Conservation (phyloP, 1,284 basidiomycete species). For the Papiliotrema laurentii region DNA sequence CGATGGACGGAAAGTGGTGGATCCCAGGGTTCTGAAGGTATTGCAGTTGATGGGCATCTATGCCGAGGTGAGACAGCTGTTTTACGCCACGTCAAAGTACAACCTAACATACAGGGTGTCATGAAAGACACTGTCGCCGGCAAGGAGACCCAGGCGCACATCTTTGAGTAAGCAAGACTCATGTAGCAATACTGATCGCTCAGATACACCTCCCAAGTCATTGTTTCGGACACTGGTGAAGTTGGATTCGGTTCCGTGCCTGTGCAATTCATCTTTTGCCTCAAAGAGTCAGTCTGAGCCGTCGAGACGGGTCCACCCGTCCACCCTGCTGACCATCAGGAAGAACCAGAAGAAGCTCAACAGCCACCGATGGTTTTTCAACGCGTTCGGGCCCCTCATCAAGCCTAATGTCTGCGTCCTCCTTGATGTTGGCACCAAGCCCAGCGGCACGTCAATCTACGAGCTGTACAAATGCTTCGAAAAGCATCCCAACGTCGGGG, state of each 20-base stretch:
- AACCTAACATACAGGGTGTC: slow-evolving; percentile 62
- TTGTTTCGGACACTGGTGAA: slow-evolving; percentile 76
- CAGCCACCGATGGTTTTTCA: slow-evolving; percentile 92
- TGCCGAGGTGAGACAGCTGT: slow-evolving; percentile 65
- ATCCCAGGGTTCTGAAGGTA: slow-evolving; percentile 55
- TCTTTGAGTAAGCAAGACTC: slow-evolving; percentile 66
- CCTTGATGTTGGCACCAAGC: slow-evolving; percentile 90
- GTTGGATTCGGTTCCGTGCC: slow-evolving; percentile 76
- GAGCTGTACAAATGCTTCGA: slow-evolving; percentile 72
- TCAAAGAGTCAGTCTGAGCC: slow-evolving; percentile 65
- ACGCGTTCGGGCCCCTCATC: slow-evolving; percentile 78
- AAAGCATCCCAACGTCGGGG: slow-evolving; percentile 81
- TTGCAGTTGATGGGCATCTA: slow-evolving; percentile 80
- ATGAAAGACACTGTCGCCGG: slow-evolving; percentile 88
- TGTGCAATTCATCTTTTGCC: slow-evolving; percentile 86
- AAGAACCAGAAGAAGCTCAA: slow-evolving; percentile 95
- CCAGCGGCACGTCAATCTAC: slow-evolving; percentile 88
- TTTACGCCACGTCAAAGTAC: slow-evolving; percentile 45
- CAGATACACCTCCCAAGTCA: slow-evolving; percentile 70
- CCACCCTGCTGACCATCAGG: slow-evolving; percentile 38
- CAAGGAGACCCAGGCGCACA: slow-evolving; percentile 89
- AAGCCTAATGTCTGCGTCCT: slow-evolving; percentile 79
- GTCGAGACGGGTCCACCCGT: not conserved
- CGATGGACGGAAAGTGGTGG: slow-evolving; percentile 84
- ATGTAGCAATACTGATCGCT: slow-evolving; percentile 20